Conservation (phyloP, 345 rosid species). For the Acer campestre region DNA sequence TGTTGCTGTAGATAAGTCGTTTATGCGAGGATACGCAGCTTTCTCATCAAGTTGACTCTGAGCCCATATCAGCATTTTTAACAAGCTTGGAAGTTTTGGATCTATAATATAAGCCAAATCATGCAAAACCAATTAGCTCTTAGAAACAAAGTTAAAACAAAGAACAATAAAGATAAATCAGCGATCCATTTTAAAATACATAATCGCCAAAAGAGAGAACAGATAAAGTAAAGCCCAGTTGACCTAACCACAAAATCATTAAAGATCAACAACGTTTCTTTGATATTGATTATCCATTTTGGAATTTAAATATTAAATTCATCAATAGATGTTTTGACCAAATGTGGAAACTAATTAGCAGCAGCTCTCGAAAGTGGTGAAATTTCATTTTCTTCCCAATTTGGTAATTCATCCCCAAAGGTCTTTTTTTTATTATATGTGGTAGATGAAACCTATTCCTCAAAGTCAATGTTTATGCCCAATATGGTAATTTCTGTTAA, state of each 20-base stretch:
- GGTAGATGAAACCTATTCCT: neutral
- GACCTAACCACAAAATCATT: neutral
- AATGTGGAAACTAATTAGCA: neutral
- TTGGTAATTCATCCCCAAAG: neutral
- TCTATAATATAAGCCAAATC: slow-evolving; percentile 43
- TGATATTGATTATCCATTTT: neutral
- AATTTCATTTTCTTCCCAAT: neutral
- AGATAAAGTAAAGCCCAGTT: neutral
- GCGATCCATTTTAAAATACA: too few species aligned
- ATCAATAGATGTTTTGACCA: too few species aligned
- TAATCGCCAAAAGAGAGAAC: neutral
- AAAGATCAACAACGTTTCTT: neutral
- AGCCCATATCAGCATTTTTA: slow-evolving; percentile 94
- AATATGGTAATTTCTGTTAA: neutral
- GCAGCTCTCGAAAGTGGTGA: neutral
- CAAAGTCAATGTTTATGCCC: neutral
- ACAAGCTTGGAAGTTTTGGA: slow-evolving; percentile 91
- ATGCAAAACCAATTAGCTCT: slow-evolving; percentile 8
- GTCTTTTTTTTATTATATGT: neutral
- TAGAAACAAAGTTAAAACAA: neutral
- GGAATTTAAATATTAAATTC: slow-evolving; percentile 2
- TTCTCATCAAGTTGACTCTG: slow-evolving; percentile 89
- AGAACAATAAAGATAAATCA: neutral
- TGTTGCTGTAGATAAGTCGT: slow-evolving; percentile 64
- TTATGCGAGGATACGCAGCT: slow-evolving; percentile 91